Conservation (phyloP, 495 filamentous ascomycete species). For the Podospora conica region DNA sequence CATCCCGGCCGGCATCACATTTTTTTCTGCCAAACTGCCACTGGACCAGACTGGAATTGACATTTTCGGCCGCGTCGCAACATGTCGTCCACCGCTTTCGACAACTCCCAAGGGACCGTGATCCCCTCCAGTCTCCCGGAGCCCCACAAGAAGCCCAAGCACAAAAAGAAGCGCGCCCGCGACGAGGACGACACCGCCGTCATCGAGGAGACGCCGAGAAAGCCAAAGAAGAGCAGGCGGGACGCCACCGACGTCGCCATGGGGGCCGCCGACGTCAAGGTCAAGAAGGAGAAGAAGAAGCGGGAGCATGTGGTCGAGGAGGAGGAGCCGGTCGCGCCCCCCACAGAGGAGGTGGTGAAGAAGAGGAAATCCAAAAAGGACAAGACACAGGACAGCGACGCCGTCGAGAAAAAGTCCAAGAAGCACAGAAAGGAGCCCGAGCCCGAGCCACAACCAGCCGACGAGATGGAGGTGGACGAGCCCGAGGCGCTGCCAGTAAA, state of each 20-base stretch:
- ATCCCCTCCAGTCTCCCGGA: slow-evolving; percentile 11
- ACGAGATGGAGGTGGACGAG: slow-evolving; percentile 17
- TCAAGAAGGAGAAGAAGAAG: slow-evolving; percentile 18
- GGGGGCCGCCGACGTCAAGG: slow-evolving; percentile 5
- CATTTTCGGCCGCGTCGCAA: slow-evolving; percentile 3
- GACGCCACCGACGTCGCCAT: slow-evolving; percentile 3
- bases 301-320: slow-evolving; percentile 5
- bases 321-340: slow-evolving; percentile 5
- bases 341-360: background rate
- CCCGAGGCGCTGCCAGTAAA: slow-evolving; percentile 11
- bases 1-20: slow-evolving; percentile 6
- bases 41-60: background rate
- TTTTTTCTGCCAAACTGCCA: slow-evolving; percentile 11
- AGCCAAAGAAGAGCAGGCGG: slow-evolving; percentile 38
- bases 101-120: slow-evolving; percentile 6
- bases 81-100: slow-evolving; percentile 19
- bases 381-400: slow-evolving; percentile 13
- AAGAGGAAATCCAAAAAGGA: slow-evolving; percentile 13
- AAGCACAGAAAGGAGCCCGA: slow-evolving; percentile 20
- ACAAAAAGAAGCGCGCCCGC: slow-evolving; percentile 39
- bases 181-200: slow-evolving; percentile 30
- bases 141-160: slow-evolving; percentile 32
- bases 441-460: background rate
- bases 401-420: slow-evolving; percentile 17
- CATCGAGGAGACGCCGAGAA: slow-evolving; percentile 31